phyloP scores from a whole-genome alignment of 108 stramenopile species.

The Stephanodiscus minutulus region DNA sequence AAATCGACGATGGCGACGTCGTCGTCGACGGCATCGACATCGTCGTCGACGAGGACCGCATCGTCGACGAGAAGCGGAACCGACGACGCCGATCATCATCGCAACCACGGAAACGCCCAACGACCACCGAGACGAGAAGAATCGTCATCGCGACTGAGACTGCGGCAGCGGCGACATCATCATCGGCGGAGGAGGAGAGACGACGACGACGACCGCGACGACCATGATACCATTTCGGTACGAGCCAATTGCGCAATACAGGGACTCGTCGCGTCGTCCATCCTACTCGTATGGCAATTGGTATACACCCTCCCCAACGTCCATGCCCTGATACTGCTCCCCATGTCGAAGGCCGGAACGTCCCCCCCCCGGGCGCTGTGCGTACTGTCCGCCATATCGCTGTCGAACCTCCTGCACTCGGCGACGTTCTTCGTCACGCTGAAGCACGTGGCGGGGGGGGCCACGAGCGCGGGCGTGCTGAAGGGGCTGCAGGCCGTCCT shows the following conservation, averaged over 20 bases:
- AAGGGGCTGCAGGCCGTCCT: constrained; percentile 86
- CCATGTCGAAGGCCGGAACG: constrained; percentile 64
- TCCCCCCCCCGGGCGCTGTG: constrained; percentile 26
- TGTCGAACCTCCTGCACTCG: constrained; percentile 69
- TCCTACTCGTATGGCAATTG: constrained; percentile 68
- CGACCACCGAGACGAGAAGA: too few species aligned
- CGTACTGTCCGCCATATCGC: constrained; percentile 32
- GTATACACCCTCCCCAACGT: constrained; percentile 67
- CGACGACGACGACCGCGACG: neutral
- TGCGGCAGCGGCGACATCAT: neutral
- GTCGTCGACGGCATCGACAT: neutral
- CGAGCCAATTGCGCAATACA: constrained; percentile 77
- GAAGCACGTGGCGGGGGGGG: constrained; percentile 72
- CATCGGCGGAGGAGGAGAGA: neutral
- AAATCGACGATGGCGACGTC: neutral
- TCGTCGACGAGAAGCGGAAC: too few species aligned
- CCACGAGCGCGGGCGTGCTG: constrained; percentile 78
- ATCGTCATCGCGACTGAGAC: neutral
- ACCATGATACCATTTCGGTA: constrained; percentile 45
- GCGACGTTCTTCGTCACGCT: constrained; percentile 69
- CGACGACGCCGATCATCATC: too few species aligned
- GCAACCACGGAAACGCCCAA: too few species aligned
- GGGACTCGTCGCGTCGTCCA: constrained; percentile 49
- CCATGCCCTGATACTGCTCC: constrained; percentile 45
- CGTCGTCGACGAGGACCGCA: neutral